A percentile compares a stretch with the other conserved stretches of the same genome.
Evolutionary conservation across 2,329 filamentous ascomycete species (phyloP).

Genomic region (Sporothrix brunneoviolacea): DNA sequence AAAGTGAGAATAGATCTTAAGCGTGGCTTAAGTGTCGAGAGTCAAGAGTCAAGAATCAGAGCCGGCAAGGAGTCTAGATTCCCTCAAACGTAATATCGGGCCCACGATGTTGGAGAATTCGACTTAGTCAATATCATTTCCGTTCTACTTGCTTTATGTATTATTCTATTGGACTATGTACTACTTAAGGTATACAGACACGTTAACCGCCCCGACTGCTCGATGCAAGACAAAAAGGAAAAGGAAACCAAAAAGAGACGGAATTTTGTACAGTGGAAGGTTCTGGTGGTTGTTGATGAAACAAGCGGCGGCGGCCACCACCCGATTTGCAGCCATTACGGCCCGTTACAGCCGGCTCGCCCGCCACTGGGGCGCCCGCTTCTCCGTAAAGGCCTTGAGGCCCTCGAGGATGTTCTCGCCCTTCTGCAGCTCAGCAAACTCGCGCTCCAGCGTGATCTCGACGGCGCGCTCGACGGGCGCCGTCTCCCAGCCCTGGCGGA

Average conservation of each 20-base stretch:
- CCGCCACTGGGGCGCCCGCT: constrained; percentile 22
- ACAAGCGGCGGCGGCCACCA: too few species aligned
- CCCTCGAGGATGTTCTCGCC: constrained; percentile 25
- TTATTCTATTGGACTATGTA: constrained; percentile 7
- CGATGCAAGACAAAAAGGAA: neutral
- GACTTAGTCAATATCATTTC: neutral
- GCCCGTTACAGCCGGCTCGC: constrained; percentile 20
- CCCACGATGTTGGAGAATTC: too few species aligned
- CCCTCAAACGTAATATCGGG: too few species aligned
- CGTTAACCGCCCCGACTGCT: neutral
- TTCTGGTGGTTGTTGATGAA: too few species aligned
- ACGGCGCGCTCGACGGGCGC: constrained; percentile 22
- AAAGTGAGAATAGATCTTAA: too few species aligned
- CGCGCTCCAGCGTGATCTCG: constrained; percentile 18
- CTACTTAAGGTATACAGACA: neutral
- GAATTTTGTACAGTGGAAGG: neutral
- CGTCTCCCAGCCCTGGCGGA: constrained; percentile 66
- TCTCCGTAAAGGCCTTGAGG: constrained; percentile 24
- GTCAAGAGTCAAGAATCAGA: too few species aligned
- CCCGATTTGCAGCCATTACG: too few species aligned
- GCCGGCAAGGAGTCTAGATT: too few species aligned
- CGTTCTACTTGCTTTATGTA: neutral
- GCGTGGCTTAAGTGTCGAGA: too few species aligned
- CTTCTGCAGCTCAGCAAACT: constrained; percentile 20
- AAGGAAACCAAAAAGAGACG: neutral